These are phyloP conservation scores for Podaxis pistillaris DNA, from an alignment of 768 basidiomycete genomes.

Conservation along the genomic window DNA sequence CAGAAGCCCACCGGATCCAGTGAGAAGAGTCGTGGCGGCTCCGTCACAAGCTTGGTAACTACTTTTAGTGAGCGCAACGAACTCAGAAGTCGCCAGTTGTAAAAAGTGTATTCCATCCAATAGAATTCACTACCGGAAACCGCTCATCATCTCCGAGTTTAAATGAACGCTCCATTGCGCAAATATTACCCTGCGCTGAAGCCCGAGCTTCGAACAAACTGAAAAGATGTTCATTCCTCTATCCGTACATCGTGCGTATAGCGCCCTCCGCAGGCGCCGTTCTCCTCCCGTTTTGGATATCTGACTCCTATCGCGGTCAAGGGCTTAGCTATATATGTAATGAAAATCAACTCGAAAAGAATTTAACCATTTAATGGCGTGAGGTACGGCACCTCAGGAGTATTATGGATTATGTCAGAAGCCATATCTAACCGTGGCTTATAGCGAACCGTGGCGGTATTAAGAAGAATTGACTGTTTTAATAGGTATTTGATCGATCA, in stretches of 20 bases:
- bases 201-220: not conserved
- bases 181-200: not conserved
- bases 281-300: not conserved
- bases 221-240: not conserved
- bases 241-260: not conserved
- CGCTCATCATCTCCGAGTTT: not conserved
- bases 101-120: not conserved
- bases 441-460: not conserved
- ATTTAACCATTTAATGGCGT: not conserved
- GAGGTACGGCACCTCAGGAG: not conserved
- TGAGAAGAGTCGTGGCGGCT: not conserved
- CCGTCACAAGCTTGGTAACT: not conserved
- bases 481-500: not conserved
- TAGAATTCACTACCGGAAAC: not conserved
- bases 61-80: too few species aligned
- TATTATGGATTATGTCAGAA: not conserved
- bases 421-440: not conserved
- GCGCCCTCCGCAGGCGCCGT: not conserved
- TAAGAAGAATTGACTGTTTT: not conserved
- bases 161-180: not conserved
- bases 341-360: not conserved
- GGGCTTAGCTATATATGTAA: not conserved
- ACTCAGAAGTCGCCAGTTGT: not conserved
- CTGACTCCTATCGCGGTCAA: not conserved
- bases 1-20: not conserved